phyloP scores from a whole-genome alignment of 202 grass and related monocot species.

The Digitaria exilis region DNA sequence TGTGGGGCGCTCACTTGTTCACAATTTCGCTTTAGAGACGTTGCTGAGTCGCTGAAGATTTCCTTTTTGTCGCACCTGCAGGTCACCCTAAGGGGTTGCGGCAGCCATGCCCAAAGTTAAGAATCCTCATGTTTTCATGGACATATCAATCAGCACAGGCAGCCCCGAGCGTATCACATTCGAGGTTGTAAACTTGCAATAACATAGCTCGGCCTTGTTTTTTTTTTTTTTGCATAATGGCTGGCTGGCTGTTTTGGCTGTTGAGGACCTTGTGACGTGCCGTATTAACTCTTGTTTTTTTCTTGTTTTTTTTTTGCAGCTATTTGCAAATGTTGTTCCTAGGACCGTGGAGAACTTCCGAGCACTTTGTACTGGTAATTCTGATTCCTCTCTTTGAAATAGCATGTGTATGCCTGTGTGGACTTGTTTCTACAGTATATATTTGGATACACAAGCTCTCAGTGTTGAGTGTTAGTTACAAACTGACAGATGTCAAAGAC shows the following conservation, averaged over 20 bases:
- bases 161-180: slow-evolving; percentile 52
- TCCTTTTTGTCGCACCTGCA: slow-evolving; percentile 12
- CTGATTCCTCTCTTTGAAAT: slow-evolving; percentile 4
- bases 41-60: slow-evolving; percentile 14
- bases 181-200: slow-evolving; percentile 46
- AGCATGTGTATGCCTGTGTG: not conserved
- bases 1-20: not conserved
- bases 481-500: not conserved
- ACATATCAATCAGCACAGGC: slow-evolving; percentile 53
- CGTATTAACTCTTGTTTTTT: slow-evolving; percentile 22
- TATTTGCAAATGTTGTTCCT: slow-evolving; percentile 66
- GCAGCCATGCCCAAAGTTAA: slow-evolving; percentile 54
- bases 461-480: slow-evolving; percentile 38
- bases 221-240: not conserved
- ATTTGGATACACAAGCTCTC: not conserved
- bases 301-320: slow-evolving; percentile 48
- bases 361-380: slow-evolving; percentile 77
- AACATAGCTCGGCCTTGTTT: slow-evolving; percentile 17
- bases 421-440: not conserved
- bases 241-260: not conserved
- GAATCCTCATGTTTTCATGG: slow-evolving; percentile 68
- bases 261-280: not conserved
- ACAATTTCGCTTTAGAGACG: not conserved
- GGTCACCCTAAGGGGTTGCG: slow-evolving; percentile 1
- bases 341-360: slow-evolving; percentile 74